These are phyloP conservation scores for Venturia pyrina DNA, from an alignment of 2,329 filamentous ascomycete genomes.

Conservation along the genomic window DNA sequence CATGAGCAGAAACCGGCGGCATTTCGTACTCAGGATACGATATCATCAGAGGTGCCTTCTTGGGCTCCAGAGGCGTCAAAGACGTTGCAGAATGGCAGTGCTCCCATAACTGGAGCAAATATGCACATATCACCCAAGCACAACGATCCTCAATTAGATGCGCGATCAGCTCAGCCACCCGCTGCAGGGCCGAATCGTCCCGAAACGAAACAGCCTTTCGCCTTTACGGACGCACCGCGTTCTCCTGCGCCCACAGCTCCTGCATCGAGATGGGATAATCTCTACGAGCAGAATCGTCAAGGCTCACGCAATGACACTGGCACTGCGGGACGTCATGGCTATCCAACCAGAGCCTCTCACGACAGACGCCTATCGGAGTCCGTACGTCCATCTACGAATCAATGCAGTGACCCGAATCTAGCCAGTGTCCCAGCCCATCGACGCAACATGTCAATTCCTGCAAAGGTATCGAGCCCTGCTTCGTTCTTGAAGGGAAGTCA, in stretches of 20 bases:
- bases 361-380: background rate
- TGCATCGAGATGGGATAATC: background rate
- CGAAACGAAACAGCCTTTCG: background rate
- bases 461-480: background rate
- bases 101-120: background rate
- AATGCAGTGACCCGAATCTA: background rate
- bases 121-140: background rate
- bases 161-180: conserved; percentile 2
- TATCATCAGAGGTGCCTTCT: background rate
- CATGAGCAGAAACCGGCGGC: background rate
- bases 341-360: background rate
- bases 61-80: background rate
- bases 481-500: background rate
- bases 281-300: background rate
- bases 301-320: background rate
- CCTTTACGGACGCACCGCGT: background rate
- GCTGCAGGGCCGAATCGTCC: conserved; percentile 3
- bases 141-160: background rate
- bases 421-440: background rate
- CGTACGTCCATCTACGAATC: background rate
- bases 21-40: background rate
- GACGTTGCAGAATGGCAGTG: background rate
- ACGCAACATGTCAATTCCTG: conserved; percentile 7
- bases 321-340: background rate
- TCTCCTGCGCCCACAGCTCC: background rate